Base-by-base conservation (phyloP, 192 early-diverging fungal genomes). In the Phlyctochytrium arcticum region DNA sequence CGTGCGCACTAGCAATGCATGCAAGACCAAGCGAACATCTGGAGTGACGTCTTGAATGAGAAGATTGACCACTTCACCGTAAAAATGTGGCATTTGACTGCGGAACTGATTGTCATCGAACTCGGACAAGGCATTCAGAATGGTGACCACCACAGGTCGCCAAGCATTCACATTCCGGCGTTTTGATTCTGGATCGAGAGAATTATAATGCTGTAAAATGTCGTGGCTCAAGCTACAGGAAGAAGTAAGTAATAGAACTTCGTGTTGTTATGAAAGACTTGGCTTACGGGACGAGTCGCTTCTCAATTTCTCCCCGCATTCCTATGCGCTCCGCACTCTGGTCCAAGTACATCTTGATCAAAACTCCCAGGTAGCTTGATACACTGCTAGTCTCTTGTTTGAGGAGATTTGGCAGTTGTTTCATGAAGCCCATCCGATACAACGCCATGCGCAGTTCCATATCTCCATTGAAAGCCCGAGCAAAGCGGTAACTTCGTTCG, bases 381-480 rank as follows among this genome's bases (percentile, higher is more conserved):
- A 60, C 89, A 78, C 65, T 86, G 75, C 47, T 73, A 2, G 92
- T 92, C 74, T 98, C 95, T 70, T 94, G 92, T 62, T 93, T 93
- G 29, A 98, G 77, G 49, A 98, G 60, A 54, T 94, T 95, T 32
- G 95, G 95, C 57, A 95, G 75, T 33, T 92, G 90, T 32, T 92
- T 90, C 92, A 95, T 95, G 54, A 92, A 93, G 12, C 93, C 93
- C 72, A 86, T 87, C 67, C 76, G 86, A 80, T 75, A 90, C 57
- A 98, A 71, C 4, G 89, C 87, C 69, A 88, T 85, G 7, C 95
- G 82, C 35, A 95, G 77, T 31, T 89, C 86, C 68, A 84, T 82
- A 71, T 92, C 83, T 48, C 66, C 79, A 70, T 98, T 95, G 68
- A 98, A 98, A 6, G 79, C 71, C 48, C 79, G 76, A 1, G 95